Conservation (phyloP, 2,329 filamentous ascomycete species). For the Verticillium isaacii region DNA sequence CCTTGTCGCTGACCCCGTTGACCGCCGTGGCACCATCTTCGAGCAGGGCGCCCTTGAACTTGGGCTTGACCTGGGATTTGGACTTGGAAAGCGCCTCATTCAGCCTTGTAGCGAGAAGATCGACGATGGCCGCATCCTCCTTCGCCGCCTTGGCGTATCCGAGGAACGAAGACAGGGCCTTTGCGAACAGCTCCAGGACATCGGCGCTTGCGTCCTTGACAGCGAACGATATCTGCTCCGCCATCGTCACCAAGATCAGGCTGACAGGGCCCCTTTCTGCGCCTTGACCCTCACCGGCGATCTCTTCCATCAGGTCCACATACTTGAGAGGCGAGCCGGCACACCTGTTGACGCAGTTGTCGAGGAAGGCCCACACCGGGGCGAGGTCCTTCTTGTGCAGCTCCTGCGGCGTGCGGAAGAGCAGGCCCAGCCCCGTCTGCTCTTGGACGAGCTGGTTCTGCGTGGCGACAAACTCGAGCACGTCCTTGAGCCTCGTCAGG, state of each 20-base stretch:
- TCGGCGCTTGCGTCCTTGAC: constrained; percentile 43
- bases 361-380: constrained; percentile 64
- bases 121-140: constrained; percentile 29
- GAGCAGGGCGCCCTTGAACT: constrained; percentile 1
- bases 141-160: constrained; percentile 46
- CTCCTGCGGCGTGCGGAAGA: constrained; percentile 35
- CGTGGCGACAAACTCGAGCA: constrained; percentile 56
- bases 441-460: constrained; percentile 64
- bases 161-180: constrained; percentile 56
- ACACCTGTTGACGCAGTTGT: constrained; percentile 76
- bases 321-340: constrained; percentile 77
- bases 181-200: constrained; percentile 41
- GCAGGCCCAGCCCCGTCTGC: constrained; percentile 40
- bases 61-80: constrained; percentile 1
- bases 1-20: not conserved
- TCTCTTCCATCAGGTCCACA: constrained; percentile 61
- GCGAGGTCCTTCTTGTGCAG: constrained; percentile 27
- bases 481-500: constrained; percentile 25
- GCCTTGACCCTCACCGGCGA: constrained; percentile 29
- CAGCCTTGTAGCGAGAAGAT: constrained; percentile 24
- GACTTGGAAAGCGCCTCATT: constrained; percentile 21
- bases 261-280: constrained; percentile 39
- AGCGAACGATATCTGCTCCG: constrained; percentile 74
- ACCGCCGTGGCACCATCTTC: not conserved
- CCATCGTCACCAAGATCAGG: constrained; percentile 62